Evolutionary conservation across 331 rosid genomes (phyloP), one percentile per base, ranked within the genome.

Genomic region (Pyrus hybrid): DNA sequence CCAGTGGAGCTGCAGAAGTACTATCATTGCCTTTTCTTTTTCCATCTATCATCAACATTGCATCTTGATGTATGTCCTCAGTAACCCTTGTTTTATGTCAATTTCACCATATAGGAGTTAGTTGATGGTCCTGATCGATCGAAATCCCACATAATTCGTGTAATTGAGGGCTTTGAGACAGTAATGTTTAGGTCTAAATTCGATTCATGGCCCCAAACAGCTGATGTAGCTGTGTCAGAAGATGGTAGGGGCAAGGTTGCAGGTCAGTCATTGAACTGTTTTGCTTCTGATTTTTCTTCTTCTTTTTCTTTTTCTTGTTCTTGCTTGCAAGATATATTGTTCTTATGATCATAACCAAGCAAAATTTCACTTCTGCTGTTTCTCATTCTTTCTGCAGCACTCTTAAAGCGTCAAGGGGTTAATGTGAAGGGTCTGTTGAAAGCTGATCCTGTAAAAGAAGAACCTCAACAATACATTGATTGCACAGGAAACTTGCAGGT

Each of bases 201-300:
- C 29, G 89, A 85, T 73, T 92, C 91, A 51, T 95, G 99, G 99
- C 91, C 97, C 72, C 87, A 85, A 82, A 80, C 86, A 74, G 29
- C 86, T 80, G 77, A 88, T 64, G 88, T 82, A 56, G 77, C 93
- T 41, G 87, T 83, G 66, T 80, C 97, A 30, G 99, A 95, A 87
- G 97, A 95, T 82, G 99, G 99, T 57, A 89, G 97, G 73, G 99
- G 99, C 84, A 95, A 92, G 91, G 99, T 95, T 71, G 99, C 99
- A 85, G 99, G 99, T 95, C 76, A 86, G 92, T 81, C 80, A 80
- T 65, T 80, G 49, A 68, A 73, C 78, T 71, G 21, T 29, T 67
- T 81, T 76, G 47, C 67, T 12, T 62, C 62, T 77, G 70, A 41
- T 25, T 17, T 60, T 73, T 41, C 8, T 58, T 73, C 8, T 30